Evolutionary conservation across 2,329 filamentous ascomycete species (phyloP), one percentile per base, ranked within the genome.

Genomic region (Exserohilum turcica): DNA sequence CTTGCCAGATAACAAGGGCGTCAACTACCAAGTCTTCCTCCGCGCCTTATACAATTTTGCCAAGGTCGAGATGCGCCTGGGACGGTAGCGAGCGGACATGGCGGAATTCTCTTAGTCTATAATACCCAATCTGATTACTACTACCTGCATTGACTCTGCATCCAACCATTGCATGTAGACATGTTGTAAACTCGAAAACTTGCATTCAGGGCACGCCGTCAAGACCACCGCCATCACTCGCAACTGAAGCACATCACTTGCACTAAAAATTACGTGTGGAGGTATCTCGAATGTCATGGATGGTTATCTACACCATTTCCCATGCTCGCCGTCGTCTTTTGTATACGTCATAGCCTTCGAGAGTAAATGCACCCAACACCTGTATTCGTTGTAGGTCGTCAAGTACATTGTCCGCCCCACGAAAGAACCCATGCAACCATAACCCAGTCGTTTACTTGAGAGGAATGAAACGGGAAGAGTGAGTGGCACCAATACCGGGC

Each of bases 401-500:
- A 73, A 68, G 66, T 72, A 73, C 72, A 73, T 68, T 66, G 67
- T 70, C 59, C 65, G 55, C 60, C 65, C 67, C 65, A 65, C 65
- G 54, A 70, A 72, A 71, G 57, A 67, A 69, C 68, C 71, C 73
- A 74, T 74, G 71, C 70, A 74, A 70, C 70, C 71, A 63, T 64
- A 66, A 67, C 70, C 70, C 72, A 56, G 71, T 66, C 66, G 68
- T 73, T 77, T 97, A 97, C 87, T 99, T 99, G 81, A 99, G 90
- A 81, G 94, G 94, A 86, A 99, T 99, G 90, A 99, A 99, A 88
- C 94, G 92, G 82, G 94, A 99, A 85, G 93, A 97, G 90, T 99
- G 92, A 74, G 94, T 99, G 77, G 94, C 94, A 95, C 94, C 94
- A 78, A 99, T 99, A 97, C 94, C 94, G 77, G 94, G 94, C 82